Conservation (phyloP, 2,329 filamentous ascomycete genomes). For the Penicillium polonicum region DNA sequence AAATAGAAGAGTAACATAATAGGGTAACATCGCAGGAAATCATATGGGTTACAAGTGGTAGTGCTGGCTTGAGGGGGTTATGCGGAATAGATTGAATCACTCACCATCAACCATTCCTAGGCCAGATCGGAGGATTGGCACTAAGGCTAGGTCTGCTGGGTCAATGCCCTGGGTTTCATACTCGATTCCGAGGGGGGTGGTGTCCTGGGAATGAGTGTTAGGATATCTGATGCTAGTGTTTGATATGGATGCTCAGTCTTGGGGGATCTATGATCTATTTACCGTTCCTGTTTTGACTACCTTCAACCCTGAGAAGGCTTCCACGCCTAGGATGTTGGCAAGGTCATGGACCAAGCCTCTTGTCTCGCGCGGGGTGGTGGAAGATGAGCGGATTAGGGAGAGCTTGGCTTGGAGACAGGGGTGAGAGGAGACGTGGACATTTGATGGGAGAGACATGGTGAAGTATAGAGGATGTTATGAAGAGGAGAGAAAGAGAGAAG, state of each 20-base stretch:
- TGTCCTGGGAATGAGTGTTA: constrained; percentile 55
- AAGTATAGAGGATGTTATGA: constrained; percentile 4
- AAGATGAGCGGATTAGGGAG: constrained; percentile 76
- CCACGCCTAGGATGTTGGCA: constrained; percentile 73
- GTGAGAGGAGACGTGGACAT: constrained; percentile 75
- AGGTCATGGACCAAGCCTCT: constrained; percentile 85
- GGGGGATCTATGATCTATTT: constrained; percentile 27
- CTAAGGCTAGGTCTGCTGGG: constrained; percentile 70
- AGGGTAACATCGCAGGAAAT: background rate
- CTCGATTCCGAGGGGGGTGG: constrained; percentile 73
- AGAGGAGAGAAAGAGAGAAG: background rate
- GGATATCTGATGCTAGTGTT: background rate
- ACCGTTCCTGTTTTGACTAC: constrained; percentile 63
- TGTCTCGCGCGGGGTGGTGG: constrained; percentile 70
- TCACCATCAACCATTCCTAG: constrained; percentile 84
- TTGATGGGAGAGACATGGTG: constrained; percentile 47
- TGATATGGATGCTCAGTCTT: constrained; percentile 7
- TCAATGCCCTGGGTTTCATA: constrained; percentile 66
- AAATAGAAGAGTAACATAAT: background rate
- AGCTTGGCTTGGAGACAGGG: constrained; percentile 87
- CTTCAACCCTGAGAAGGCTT: constrained; percentile 70
- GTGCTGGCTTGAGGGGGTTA: background rate
- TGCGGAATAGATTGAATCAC: constrained; percentile 5
- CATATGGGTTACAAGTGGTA: background rate
- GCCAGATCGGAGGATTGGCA: constrained; percentile 90